phyloP scores from a whole-genome alignment of 2,329 filamentous ascomycete genomes.

The Sordariomycetes sp. region DNA sequence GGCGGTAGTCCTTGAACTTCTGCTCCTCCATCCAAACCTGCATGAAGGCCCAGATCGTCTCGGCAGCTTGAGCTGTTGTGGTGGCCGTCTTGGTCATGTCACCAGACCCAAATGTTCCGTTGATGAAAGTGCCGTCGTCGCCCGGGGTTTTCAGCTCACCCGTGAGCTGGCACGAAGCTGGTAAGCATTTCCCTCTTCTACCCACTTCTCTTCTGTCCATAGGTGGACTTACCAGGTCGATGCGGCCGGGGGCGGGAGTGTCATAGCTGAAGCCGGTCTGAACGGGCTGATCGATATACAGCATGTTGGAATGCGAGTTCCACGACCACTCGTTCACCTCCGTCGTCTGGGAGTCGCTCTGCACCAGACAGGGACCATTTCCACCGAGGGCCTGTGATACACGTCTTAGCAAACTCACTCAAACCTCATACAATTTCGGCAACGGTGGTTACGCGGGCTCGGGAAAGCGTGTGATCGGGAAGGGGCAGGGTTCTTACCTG shows the following conservation, averaged over 20 bases:
- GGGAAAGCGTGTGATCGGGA: conserved; percentile 13
- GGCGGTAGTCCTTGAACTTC: not conserved
- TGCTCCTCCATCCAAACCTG: conserved; percentile 44
- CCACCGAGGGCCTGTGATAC: conserved; percentile 19
- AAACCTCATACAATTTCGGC: not conserved
- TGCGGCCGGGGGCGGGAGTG: conserved; percentile 47
- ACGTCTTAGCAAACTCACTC: not conserved
- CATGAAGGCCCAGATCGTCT: conserved; percentile 54
- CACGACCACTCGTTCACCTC: conserved; percentile 52
- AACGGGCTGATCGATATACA: conserved; percentile 54
- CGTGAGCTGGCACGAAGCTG: not conserved
- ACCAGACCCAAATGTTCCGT: conserved; percentile 1
- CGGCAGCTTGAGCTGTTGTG: conserved; percentile 44
- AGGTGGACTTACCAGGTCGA: conserved; percentile 32
- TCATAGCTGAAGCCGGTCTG: conserved; percentile 63
- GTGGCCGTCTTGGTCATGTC: conserved; percentile 17
- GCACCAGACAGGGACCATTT: conserved; percentile 41
- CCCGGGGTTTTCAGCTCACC: not conserved
- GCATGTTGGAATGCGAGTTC: conserved; percentile 44
- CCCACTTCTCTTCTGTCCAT: not conserved
- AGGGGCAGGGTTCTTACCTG: conserved; percentile 20
- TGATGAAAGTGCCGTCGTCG: conserved; percentile 7
- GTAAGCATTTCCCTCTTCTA: not conserved
- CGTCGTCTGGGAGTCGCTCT: conserved; percentile 43
- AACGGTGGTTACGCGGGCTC: not conserved